Base-by-base conservation (phyloP, 495 filamentous ascomycete species). In the Neohortaea acidophila region DNA sequence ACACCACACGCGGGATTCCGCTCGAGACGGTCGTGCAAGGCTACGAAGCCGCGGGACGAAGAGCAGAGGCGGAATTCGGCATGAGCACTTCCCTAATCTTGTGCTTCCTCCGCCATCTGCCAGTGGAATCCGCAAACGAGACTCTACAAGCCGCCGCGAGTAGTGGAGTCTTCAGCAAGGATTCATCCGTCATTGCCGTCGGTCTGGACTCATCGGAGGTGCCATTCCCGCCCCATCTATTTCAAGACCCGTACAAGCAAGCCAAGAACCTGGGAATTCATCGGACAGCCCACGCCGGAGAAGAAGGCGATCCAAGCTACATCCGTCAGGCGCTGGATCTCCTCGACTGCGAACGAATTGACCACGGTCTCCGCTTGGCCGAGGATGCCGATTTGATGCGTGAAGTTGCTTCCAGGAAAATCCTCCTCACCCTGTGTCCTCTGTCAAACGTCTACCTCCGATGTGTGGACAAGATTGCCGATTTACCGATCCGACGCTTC, bases 221-320 rank as follows among this genome's bases (percentile, higher is more conserved):
- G 9, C 66, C 61, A 0, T 71, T 69, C 29, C 77, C 78, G 2
- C 81, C 80, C 35, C 61, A 71, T 28, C 59, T 73, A 45, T 84
- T 73, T 60, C 59, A 65, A 19, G 62, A 65, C 29, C 50, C 81
- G 13, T 84, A 75, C 49, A 56, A 56, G 4, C 51, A 56, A 21
- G 80, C 79, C 0, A 46, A 51, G 18, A 47, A 45, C 18, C 52
- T 44, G 22, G 69, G 70, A 0, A 66, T 84, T 22, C 59, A 59
- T 10, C 57, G 72, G 9, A 84, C 79, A 0, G 73, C 77, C 13
- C 79, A 84, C 55, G 79, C 76, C 2, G 79, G 80, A 28, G 79
- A 85, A 50, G 81, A 85, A 57, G 79, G 78, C 4, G 75, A 80
- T 20, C 59, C 73, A 4, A 58, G 56, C 10, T 84, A 81, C 51